phyloP scores from a whole-genome alignment of 371 early-diverging fungal species.

The Mucor mucedo region DNA sequence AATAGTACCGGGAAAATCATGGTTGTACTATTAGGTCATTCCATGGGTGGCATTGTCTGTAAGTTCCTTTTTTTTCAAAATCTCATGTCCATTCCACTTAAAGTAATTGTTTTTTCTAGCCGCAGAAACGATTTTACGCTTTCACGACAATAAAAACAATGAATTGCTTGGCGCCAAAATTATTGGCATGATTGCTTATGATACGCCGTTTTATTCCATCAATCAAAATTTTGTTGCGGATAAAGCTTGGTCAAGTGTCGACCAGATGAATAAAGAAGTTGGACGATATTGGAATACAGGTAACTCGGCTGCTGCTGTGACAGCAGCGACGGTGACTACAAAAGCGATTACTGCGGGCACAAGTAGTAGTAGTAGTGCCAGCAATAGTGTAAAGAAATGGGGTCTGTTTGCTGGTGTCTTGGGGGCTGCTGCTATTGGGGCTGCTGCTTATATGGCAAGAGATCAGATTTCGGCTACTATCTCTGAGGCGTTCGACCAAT shows the following conservation, averaged over 20 bases:
- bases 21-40: slow-evolving; percentile 57
- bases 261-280: slow-evolving; percentile 27
- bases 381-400: slow-evolving; percentile 34
- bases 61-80: slow-evolving; percentile 19
- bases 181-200: slow-evolving; percentile 65
- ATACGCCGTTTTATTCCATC: slow-evolving; percentile 66
- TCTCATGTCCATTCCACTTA: not conserved
- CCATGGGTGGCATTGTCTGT: slow-evolving; percentile 73
- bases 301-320: slow-evolving; percentile 12
- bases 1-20: slow-evolving; percentile 40
- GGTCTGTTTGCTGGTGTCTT: slow-evolving; percentile 58
- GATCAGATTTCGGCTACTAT: slow-evolving; percentile 44
- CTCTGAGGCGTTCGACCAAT: slow-evolving; percentile 50
- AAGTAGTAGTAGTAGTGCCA: not conserved
- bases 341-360: slow-evolving; percentile 9
- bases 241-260: slow-evolving; percentile 29
- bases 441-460: slow-evolving; percentile 49
- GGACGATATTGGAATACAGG: slow-evolving; percentile 33
- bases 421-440: slow-evolving; percentile 58
- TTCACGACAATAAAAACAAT: slow-evolving; percentile 22
- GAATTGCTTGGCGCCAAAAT: slow-evolving; percentile 37
- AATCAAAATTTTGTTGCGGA: slow-evolving; percentile 51
- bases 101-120: slow-evolving; percentile 31
- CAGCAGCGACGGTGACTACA: slow-evolving; percentile 16
- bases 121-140: slow-evolving; percentile 61